phyloP scores from a whole-genome alignment of 305 asterid genomes.

The Fraxinus sp. region DNA sequence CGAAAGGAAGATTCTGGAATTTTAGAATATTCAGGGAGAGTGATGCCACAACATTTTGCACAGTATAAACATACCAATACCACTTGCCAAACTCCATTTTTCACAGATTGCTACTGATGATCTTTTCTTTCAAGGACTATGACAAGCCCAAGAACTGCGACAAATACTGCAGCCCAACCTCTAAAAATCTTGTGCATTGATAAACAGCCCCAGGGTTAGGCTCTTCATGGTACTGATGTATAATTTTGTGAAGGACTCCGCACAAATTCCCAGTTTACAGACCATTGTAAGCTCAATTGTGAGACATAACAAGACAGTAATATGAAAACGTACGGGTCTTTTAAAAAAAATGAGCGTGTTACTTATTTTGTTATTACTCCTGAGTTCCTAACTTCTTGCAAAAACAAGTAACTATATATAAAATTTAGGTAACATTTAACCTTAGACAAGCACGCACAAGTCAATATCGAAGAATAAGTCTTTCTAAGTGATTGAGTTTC shows the following conservation, averaged over 20 bases:
- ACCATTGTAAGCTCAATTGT: not conserved
- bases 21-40: slow-evolving; percentile 37
- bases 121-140: not conserved
- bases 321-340: not conserved
- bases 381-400: not conserved
- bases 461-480: not conserved
- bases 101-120: not conserved
- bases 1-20: slow-evolving; percentile 82
- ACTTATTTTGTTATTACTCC: too few relatives aligned
- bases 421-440: not conserved
- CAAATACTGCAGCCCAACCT: not conserved
- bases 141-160: not conserved
- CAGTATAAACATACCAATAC: slow-evolving; percentile 14
- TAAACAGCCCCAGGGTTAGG: not conserved
- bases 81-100: slow-evolving; percentile 7
- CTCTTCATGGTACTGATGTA: not conserved
- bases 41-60: slow-evolving; percentile 59
- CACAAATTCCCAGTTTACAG: not conserved
- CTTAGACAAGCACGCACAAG: not conserved
- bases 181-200: not conserved
- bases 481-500: not conserved
- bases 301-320: not conserved
- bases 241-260: not conserved
- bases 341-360: not conserved
- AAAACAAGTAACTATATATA: not conserved